Base-by-base conservation (phyloP, 129 eudicot species). In the Lactuca sativa region DNA sequence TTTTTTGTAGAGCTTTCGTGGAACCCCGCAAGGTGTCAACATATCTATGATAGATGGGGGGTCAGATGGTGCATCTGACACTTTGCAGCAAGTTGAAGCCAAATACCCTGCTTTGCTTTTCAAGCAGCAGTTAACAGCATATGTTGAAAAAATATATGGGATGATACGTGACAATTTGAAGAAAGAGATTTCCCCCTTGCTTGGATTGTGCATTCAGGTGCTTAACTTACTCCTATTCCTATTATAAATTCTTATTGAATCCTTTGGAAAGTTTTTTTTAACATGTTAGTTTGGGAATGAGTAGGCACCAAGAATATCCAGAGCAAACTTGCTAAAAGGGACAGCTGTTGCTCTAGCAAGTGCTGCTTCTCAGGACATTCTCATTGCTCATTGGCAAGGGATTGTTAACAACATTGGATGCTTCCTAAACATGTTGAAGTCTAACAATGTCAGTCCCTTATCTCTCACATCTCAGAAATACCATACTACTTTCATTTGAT, bases 181-280 rank as follows among this genome's bases (percentile, higher is more conserved):
- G 73, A 91, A 92, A 74, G 95, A 92, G 68, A 92, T 88, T 60
- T 92, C 98, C 71, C 98, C 98, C 6, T 82, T 80, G 62, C 85
- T 92, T 57, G 98, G 98, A n/a, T 78, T 89, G 82, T 89, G 96
- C 80, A 92, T 92, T 60, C 98, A 92, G 95, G 98, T 92, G 67
- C 41, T 57, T 51, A 41, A 40, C 10, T 9, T 75, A 32, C n/a
- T n/a, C n/a, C n/a, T 4, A 21, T 1, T 9, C 17, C 37, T n/a
- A 51, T 54, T 10, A 13, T 43, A 25, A 64, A 43, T 21, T 18
- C 1, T 18, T 18, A 18, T 18, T 25, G 2, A 43, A 10, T 47
- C 0, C 12, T 47, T 47, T 11, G 12, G n/a, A 47, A 12, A 47
- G n/a, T 75, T 12, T 47, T 12, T 47, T 58, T 33, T 58, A 33